Base-by-base conservation (phyloP, 768 basidiomycete genomes). In the Lentinula boryana region DNA sequence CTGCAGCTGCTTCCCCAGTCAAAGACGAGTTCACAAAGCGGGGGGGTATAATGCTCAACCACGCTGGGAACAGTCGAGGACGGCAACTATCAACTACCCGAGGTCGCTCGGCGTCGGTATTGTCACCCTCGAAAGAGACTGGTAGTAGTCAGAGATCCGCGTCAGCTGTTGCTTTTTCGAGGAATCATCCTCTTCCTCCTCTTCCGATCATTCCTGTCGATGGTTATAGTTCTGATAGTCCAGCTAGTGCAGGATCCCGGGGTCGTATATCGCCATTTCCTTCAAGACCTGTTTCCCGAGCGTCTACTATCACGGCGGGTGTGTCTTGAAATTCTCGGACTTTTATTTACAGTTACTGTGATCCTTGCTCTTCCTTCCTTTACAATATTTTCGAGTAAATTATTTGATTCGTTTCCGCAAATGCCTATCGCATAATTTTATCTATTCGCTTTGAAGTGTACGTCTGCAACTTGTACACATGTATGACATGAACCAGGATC, bases 201-300 rank as follows among this genome's bases (percentile, higher is more conserved):
- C 1, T 58, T 35, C 57, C 57, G 16, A 3, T 48, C 12, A 41
- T 13, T 15, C 33, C 57, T 5, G 32, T n/a, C 10, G 46, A 35
- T 33, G 27, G 5, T 32, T 35, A 46, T 13, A 48, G 44, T 58
- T 49, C 57, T 8, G 53, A 54, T 33, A 40, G 36, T 21, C 36
- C 40, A 9, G 40, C 5, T 7, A 56, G 40, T 43, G 55, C 55
- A 10, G 33, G 43, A 32, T 50, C 44, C 16, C 7, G 57, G 16
- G 57, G 57, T 18, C 43, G 57, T 9, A 32, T 49, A 33, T 58
- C 57, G 23, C 46, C 57, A 15, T 58, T 58, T 23, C 57, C 57
- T 58, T 32, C 57, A 23, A 58, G 57, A 27, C 57, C 57, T 35
- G 32, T 49, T 58, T 58, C 57, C 5, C 27, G 57, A 23, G 31